Conservation (phyloP, 371 early-diverging fungal species). For the Rhizopus arrhizus region DNA sequence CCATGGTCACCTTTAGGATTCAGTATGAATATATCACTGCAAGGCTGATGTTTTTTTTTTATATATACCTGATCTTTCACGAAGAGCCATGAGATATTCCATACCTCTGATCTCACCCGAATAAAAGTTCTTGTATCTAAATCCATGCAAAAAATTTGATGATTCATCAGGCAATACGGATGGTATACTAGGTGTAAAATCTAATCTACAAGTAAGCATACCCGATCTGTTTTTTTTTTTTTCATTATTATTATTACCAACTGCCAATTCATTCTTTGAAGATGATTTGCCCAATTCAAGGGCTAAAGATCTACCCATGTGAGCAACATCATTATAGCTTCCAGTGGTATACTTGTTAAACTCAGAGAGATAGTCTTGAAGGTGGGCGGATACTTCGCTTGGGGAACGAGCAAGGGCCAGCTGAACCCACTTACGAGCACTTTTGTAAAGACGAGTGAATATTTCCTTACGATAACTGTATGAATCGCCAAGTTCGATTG, state of each 20-base stretch:
- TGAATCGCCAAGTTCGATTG: conserved; percentile 77
- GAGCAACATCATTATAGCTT: conserved; percentile 54
- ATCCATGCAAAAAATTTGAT: conserved; percentile 63
- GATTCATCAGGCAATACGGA: conserved; percentile 55
- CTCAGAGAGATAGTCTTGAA: conserved; percentile 71
- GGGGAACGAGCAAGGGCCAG: conserved; percentile 54
- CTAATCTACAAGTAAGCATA: conserved; percentile 9
- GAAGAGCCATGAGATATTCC: conserved; percentile 36
- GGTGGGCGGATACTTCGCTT: conserved; percentile 62
- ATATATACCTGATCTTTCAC: conserved; percentile 17
- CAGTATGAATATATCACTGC: background rate
- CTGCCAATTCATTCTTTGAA: conserved; percentile 48
- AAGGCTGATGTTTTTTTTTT: background rate
- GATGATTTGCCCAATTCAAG: conserved; percentile 70
- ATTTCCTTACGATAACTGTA: conserved; percentile 74
- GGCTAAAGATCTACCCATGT: conserved; percentile 77
- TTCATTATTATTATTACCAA: conserved; percentile 6
- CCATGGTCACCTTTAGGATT: conserved; percentile 11
- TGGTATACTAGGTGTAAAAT: conserved; percentile 51
- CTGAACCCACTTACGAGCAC: conserved; percentile 72
- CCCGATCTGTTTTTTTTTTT: background rate
- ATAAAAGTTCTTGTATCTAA: conserved; percentile 58
- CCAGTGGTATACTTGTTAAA: conserved; percentile 56
- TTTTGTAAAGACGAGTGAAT: conserved; percentile 62
- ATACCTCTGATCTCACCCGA: conserved; percentile 69